Percentiles rank a stretch among this genome's conserved stretches.
These are phyloP conservation scores for Mucor velutinosus DNA, from an alignment of 371 early-diverging fungal genomes.

Conservation along the genomic window DNA sequence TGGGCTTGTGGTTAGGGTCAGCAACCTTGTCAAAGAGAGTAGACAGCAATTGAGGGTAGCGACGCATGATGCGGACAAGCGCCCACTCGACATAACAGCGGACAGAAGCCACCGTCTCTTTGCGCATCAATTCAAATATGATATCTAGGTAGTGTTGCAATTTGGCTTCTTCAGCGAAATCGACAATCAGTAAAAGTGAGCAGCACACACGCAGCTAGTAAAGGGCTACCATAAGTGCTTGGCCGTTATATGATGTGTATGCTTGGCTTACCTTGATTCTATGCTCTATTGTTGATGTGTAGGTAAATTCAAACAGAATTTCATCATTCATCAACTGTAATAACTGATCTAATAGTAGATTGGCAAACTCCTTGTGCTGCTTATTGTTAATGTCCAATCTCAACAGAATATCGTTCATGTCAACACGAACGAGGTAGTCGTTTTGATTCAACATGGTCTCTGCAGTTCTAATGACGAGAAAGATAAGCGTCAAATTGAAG, in stretches of 20 bases:
- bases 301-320: constrained; percentile 30
- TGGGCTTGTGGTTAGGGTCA: constrained; percentile 41
- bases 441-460: constrained; percentile 39
- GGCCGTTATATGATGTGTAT: background rate
- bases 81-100: constrained; percentile 59
- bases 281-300: constrained; percentile 48
- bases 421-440: constrained; percentile 62
- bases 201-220: constrained; percentile 54
- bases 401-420: constrained; percentile 55
- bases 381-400: constrained; percentile 37
- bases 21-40: constrained; percentile 28
- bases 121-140: constrained; percentile 37
- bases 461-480: constrained; percentile 28
- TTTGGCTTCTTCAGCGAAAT: constrained; percentile 39
- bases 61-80: constrained; percentile 26
- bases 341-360: constrained; percentile 34
- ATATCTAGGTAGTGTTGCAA: constrained; percentile 26
- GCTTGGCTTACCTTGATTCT: constrained; percentile 42
- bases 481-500: background rate
- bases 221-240: too few relatives aligned
- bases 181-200: constrained; percentile 49
- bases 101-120: constrained; percentile 50
- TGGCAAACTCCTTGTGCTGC: constrained; percentile 35
- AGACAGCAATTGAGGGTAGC: constrained; percentile 34
- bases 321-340: constrained; percentile 25